Base-by-base conservation (phyloP, 495 filamentous ascomycete species). In the Podospora appendiculata region DNA sequence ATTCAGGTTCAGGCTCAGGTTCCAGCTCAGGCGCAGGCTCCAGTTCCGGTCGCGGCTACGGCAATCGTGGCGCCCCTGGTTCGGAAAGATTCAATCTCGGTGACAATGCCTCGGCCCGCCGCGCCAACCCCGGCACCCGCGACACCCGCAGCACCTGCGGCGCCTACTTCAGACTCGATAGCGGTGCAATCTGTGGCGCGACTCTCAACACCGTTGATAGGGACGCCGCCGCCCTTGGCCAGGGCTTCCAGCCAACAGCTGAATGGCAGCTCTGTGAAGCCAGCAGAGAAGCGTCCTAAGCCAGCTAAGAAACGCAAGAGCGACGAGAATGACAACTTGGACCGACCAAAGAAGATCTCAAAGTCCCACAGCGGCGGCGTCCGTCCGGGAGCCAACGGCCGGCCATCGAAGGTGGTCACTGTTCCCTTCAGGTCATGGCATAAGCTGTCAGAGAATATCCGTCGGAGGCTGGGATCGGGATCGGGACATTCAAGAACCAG, bases 331-430 rank as follows among this genome's bases (percentile, higher is more conserved):
- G 58, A 57, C 18, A 64, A 54, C 12, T 51, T 52, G 8, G 59
- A 64, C n/a, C 62, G 66, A 18, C 66, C 68, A 3, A 70, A 65
- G 42, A 75, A 75, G 52, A 35, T 68, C 3, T 55, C 64, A n/a
- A 70, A 66, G 36, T 64, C 65, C 1, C 52, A 69, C 8, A 64
- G 47, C 32, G 16, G 6, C n/a, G 50, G 51, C 41, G 33, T 18
- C 25, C 50, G 55, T n/a, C 51, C 58, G 6, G 46, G 44, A 17
- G 32, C 43, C 32, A 60, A 60, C 13, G 54, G 58, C 14, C 55
- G 55, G 8, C 53, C 42, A n/a, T 43, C 42, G 32, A 64, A 52
- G 58, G 46, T 56, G 16, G 58, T 68, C 34, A 66, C 53, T 16
- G 16, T 58, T 18, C 44, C 40, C 13, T 62, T 60, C 45, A 58